A percentile compares a stretch with the other conserved stretches of the same genome.
Evolutionary conservation across 2,329 filamentous ascomycete genomes (phyloP).

Genomic region (Pseudopyricularia cyperi): DNA sequence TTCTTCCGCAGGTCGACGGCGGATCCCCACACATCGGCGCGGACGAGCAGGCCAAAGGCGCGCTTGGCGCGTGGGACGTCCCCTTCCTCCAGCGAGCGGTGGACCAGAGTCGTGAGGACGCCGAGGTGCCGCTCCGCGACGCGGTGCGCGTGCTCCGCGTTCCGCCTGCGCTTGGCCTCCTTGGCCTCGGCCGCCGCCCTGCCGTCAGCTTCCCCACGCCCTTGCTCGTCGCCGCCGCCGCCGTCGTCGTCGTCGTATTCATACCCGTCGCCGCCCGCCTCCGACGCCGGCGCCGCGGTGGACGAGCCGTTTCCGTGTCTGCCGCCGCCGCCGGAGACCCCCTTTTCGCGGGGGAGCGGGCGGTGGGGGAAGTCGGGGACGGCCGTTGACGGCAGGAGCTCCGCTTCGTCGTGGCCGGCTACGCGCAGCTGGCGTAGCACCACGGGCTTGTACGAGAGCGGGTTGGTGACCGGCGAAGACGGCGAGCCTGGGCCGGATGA

Average conservation of each 20-base stretch:
- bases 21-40: slow-evolving; percentile 34
- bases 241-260: slow-evolving; percentile 4
- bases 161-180: slow-evolving; percentile 7
- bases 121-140: slow-evolving; percentile 40
- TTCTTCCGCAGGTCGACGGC: slow-evolving; percentile 56
- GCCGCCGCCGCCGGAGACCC: background rate
- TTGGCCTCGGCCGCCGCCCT: slow-evolving; percentile 8
- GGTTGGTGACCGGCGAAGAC: slow-evolving; percentile 27
- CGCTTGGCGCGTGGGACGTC: slow-evolving; percentile 61
- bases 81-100: slow-evolving; percentile 56
- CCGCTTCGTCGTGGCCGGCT: slow-evolving; percentile 36
- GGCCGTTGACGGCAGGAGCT: slow-evolving; percentile 24
- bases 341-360: slow-evolving; percentile 14
- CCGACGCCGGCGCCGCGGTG: background rate
- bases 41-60: slow-evolving; percentile 62
- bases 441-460: slow-evolving; percentile 38
- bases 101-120: slow-evolving; percentile 55
- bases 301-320: background rate
- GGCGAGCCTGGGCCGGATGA: slow-evolving; percentile 17
- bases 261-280: background rate
- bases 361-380: slow-evolving; percentile 39
- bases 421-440: slow-evolving; percentile 38
- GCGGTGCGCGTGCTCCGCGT: slow-evolving; percentile 11
- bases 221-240: slow-evolving; percentile 2
- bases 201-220: slow-evolving; percentile 2